Evolutionary conservation across 345 rosid genomes (phyloP).

Genomic region (Psidium friedrichsthalianum): DNA sequence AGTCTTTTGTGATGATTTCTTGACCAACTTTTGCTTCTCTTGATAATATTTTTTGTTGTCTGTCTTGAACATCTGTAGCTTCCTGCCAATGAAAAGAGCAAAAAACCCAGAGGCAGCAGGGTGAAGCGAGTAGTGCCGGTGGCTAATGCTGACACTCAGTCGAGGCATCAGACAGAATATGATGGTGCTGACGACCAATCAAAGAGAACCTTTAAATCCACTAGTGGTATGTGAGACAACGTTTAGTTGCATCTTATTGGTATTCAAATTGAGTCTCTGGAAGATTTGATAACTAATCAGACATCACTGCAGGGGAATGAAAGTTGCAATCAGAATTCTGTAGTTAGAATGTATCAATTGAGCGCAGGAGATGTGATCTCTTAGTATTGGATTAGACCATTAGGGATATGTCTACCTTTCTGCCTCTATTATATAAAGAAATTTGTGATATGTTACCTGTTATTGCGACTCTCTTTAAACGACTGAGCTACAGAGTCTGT

Average conservation of each 20-base stretch:
- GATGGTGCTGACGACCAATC: neutral
- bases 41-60: neutral
- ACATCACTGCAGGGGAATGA: neutral
- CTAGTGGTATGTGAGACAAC: neutral
- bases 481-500: neutral
- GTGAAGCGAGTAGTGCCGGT: neutral
- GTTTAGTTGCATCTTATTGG: neutral
- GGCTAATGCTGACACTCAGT: neutral
- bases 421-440: neutral
- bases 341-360: neutral
- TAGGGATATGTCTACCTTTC: neutral
- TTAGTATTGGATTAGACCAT: neutral
- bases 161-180: neutral
- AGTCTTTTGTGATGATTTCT: neutral
- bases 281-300: neutral
- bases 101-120: neutral
- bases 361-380: neutral
- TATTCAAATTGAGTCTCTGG: neutral
- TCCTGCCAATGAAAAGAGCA: neutral
- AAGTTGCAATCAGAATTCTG: neutral
- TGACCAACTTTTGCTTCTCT: neutral
- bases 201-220: neutral
- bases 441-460: neutral
- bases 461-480: neutral
- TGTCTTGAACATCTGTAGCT: neutral